Percentiles rank a stretch among this genome's conserved stretches.
These are phyloP conservation scores for Bidens hawaiensis DNA, from an alignment of 140 eudicot genomes.

Conservation along the genomic window DNA sequence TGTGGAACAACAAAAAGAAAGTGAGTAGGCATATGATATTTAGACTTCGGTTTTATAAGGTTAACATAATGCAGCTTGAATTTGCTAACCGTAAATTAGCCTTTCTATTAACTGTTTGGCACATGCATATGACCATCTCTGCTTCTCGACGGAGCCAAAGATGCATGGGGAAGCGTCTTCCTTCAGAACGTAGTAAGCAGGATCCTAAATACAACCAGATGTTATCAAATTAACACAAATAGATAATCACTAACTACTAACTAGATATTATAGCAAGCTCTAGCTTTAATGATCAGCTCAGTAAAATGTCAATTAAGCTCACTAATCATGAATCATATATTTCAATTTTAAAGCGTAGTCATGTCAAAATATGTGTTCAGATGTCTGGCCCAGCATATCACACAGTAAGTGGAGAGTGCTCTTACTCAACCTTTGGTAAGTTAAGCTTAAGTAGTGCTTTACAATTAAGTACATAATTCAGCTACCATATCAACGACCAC, in stretches of 20 bases:
- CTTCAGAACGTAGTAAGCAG: constrained; percentile 66
- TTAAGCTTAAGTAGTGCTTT: too few relatives aligned
- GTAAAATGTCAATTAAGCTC: background rate
- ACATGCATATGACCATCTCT: constrained; percentile 99
- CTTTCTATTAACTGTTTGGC: constrained; percentile 96
- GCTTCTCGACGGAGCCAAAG: constrained; percentile 94
- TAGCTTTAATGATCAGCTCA: too few relatives aligned
- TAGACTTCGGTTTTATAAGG: background rate
- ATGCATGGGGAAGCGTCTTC: constrained; percentile 92
- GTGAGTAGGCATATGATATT: too few relatives aligned
- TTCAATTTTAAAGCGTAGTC: background rate
- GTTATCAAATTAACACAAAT: background rate
- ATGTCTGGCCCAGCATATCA: background rate
- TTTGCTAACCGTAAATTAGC: constrained; percentile 72
- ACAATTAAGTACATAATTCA: background rate
- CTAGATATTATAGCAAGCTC: constrained; percentile 1
- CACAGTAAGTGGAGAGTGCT: background rate
- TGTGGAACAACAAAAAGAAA: background rate
- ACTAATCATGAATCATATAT: background rate
- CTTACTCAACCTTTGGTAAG: constrained; percentile 1
- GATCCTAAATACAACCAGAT: constrained; percentile 54
- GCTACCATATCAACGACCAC: constrained; percentile 2
- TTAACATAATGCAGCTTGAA: background rate
- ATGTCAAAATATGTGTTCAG: background rate
- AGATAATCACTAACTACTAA: background rate